Evolutionary conservation across 352 stramenopile species (phyloP).

Genomic region (Phytophthora kernoviae): DNA sequence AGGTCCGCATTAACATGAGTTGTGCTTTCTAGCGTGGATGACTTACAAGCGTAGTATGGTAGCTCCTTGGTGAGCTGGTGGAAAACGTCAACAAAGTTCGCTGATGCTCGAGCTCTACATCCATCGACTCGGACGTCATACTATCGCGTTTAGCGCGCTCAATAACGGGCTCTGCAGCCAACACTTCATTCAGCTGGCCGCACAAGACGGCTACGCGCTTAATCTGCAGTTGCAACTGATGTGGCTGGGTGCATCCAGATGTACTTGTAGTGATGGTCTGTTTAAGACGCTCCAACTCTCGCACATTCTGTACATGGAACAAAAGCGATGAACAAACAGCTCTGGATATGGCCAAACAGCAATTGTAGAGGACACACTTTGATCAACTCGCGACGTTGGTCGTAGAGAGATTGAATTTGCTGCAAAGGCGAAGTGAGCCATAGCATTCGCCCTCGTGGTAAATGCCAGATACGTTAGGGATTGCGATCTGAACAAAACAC

Average conservation of each 20-base stretch:
- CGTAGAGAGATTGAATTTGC: conserved; percentile 22
- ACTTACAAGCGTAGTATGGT: too few relatives aligned
- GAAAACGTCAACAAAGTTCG: too few relatives aligned
- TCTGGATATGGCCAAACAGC: too few relatives aligned
- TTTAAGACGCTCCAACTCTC: conserved; percentile 42
- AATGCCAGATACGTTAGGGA: not conserved
- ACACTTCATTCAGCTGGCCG: too few relatives aligned
- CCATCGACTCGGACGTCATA: too few relatives aligned
- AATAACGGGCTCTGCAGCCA: too few relatives aligned
- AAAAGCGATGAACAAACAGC: too few relatives aligned
- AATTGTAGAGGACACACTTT: not conserved
- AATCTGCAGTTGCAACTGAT: conserved; percentile 35
- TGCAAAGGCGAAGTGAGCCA: conserved; percentile 35
- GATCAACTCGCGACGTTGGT: conserved; percentile 7
- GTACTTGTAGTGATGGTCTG: conserved; percentile 21
- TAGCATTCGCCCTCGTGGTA: conserved; percentile 6
- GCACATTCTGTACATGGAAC: conserved; percentile 29
- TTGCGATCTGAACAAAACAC: conserved; percentile 2
- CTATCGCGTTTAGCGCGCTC: too few relatives aligned
- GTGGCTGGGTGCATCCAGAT: conserved; percentile 22
- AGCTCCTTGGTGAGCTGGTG: too few relatives aligned
- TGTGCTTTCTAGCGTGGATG: too few relatives aligned
- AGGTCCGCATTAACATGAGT: too few relatives aligned
- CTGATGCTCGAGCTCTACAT: too few relatives aligned
- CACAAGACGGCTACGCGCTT: conserved; percentile 22